These are phyloP conservation scores for Rhododendron simsii DNA, from an alignment of 148 eudicot species.

Conservation along the genomic window DNA sequence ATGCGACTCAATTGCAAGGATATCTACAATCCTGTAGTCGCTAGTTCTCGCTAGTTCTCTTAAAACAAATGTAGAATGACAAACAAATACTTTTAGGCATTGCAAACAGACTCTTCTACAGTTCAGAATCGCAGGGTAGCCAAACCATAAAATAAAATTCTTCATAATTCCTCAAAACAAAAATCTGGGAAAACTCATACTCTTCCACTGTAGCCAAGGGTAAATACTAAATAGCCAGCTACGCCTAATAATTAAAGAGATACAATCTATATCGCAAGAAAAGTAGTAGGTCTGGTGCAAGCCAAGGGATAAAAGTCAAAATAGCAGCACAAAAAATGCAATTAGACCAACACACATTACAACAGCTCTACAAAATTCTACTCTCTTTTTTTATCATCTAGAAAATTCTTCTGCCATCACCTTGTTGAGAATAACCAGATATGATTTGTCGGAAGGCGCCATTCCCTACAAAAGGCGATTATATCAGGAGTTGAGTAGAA, in stretches of 20 bases:
- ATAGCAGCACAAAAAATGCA: neutral
- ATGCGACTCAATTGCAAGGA: neutral
- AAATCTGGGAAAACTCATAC: neutral
- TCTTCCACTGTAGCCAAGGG: neutral
- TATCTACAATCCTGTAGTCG: neutral
- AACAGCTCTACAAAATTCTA: neutral
- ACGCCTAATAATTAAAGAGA: neutral
- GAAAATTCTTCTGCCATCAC: constrained; percentile 24
- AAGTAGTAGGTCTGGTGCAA: neutral
- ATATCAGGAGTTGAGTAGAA: constrained; percentile 95
- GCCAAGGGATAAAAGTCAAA: neutral
- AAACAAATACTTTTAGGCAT: neutral
- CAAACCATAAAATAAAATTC: neutral
- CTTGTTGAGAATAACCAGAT: constrained; percentile 96
- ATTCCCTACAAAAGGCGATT: constrained; percentile 81
- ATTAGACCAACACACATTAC: neutral
- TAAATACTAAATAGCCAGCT: neutral
- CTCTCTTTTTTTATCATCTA: neutral
- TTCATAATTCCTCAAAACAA: neutral
- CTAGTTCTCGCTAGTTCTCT: neutral
- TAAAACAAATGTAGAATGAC: neutral
- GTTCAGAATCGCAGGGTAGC: neutral
- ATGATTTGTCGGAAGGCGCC: constrained; percentile 95
- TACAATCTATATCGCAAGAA: neutral
- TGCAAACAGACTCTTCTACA: neutral